Evolutionary conservation across 2,329 filamentous ascomycete genomes (phyloP).

Genomic region (Blastomyces emzantsi): DNA sequence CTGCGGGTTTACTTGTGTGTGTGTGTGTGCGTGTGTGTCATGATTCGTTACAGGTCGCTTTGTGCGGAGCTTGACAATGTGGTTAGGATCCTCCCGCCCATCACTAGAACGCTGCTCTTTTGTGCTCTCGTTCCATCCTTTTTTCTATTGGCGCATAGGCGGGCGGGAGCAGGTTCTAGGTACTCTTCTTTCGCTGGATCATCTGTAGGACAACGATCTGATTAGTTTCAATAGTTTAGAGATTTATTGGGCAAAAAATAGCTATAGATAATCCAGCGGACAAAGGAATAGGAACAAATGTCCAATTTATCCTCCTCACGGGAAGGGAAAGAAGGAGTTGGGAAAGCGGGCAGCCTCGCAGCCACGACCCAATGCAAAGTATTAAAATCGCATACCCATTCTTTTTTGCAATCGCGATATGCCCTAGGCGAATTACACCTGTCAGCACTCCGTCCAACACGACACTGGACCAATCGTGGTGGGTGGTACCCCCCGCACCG

Average conservation of each 20-base stretch:
- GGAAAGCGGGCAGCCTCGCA: background rate
- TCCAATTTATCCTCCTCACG: too few relatives aligned
- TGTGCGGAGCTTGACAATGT: background rate
- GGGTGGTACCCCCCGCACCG: too few relatives aligned
- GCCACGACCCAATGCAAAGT: background rate
- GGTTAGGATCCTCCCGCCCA: background rate
- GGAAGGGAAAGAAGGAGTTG: too few relatives aligned
- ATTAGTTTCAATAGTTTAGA: background rate
- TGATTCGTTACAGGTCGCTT: background rate
- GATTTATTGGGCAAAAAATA: background rate
- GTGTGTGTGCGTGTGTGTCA: background rate
- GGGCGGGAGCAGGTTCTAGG: background rate
- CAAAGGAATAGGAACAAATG: too few relatives aligned
- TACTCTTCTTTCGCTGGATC: conserved; percentile 5
- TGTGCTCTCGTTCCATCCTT: background rate
- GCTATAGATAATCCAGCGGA: background rate
- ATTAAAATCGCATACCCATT: conserved; percentile 58
- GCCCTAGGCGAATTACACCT: conserved; percentile 50
- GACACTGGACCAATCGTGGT: too few relatives aligned
- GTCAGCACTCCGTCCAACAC: background rate
- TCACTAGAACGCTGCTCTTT: background rate
- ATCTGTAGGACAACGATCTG: background rate
- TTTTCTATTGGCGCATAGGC: background rate
- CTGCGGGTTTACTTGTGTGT: background rate
- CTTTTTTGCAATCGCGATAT: conserved; percentile 89